These are phyloP conservation scores for Nemophila menziesii DNA, from an alignment of 257 asterid genomes.

Conservation along the genomic window DNA sequence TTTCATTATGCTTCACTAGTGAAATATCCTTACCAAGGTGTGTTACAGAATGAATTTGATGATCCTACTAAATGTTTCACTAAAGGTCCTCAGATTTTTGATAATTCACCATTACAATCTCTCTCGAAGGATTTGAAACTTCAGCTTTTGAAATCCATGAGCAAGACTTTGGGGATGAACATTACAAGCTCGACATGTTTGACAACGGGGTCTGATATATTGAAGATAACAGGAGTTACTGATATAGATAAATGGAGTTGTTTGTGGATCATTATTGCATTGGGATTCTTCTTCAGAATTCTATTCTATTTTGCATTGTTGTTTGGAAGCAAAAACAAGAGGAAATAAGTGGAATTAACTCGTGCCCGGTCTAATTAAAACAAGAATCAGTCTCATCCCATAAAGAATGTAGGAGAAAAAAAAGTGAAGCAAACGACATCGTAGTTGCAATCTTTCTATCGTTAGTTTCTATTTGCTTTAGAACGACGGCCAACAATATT, in stretches of 20 bases:
- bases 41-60: constrained; percentile 25
- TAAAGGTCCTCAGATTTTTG: constrained; percentile 27
- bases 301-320: constrained; percentile 28
- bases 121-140: constrained; percentile 20
- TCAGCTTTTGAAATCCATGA: constrained; percentile 24
- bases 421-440: no score
- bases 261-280: constrained; percentile 26
- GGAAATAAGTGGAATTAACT: constrained; percentile 11
- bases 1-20: constrained; percentile 29
- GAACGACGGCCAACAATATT: no score
- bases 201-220: constrained; percentile 24
- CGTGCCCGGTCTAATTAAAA: no score
- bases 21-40: constrained; percentile 35
- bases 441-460: no score
- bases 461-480: no score
- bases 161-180: constrained; percentile 19
- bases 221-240: constrained; percentile 22
- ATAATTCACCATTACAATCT: constrained; percentile 20
- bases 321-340: constrained; percentile 37
- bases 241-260: constrained; percentile 28
- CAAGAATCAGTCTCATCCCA: neutral
- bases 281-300: constrained; percentile 44
- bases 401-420: no score
- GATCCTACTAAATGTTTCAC: constrained; percentile 25
- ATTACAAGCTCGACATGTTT: constrained; percentile 26